Percentiles rank a stretch among this genome's conserved stretches.
Conservation (phyloP, 495 filamentous ascomycete genomes). For the Pyronema omphalodes region DNA sequence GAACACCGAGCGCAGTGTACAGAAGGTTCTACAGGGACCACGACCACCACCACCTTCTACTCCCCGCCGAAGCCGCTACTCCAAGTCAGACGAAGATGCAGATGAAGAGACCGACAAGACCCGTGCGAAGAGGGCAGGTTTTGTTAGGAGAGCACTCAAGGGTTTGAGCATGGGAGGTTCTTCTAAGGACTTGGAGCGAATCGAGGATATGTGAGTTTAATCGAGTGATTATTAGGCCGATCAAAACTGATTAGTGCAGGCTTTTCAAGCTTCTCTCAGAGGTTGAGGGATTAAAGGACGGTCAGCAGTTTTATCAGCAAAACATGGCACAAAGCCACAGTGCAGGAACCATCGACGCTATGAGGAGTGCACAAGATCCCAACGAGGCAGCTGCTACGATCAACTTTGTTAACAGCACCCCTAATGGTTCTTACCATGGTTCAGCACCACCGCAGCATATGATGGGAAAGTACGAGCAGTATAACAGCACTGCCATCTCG, state of each 20-base stretch:
- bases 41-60: conserved; percentile 58
- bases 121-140: conserved; percentile 56
- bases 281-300: conserved; percentile 69
- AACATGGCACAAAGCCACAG: conserved; percentile 22
- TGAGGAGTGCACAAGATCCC: conserved; percentile 11
- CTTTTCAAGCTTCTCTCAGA: conserved; percentile 77
- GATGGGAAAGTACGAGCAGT: conserved; percentile 20
- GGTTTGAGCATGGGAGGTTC: conserved; percentile 63
- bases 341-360: conserved; percentile 18
- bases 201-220: conserved; percentile 59
- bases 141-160: conserved; percentile 81
- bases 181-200: conserved; percentile 68
- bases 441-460: conserved; percentile 21
- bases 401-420: conserved; percentile 15
- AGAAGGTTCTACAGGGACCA: conserved; percentile 68
- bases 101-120: conserved; percentile 43
- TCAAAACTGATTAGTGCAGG: conserved; percentile 15
- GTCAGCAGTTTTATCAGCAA: conserved; percentile 28
- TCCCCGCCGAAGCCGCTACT: conserved; percentile 35
- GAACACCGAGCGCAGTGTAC: conserved; percentile 65
- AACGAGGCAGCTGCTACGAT: not conserved
- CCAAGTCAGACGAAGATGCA: conserved; percentile 41
- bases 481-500: conserved; percentile 24
- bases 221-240: not conserved
- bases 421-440: conserved; percentile 20